Conservation (phyloP, 2,329 filamentous ascomycete genomes). For the Ophidiomyces ophidiicola region DNA sequence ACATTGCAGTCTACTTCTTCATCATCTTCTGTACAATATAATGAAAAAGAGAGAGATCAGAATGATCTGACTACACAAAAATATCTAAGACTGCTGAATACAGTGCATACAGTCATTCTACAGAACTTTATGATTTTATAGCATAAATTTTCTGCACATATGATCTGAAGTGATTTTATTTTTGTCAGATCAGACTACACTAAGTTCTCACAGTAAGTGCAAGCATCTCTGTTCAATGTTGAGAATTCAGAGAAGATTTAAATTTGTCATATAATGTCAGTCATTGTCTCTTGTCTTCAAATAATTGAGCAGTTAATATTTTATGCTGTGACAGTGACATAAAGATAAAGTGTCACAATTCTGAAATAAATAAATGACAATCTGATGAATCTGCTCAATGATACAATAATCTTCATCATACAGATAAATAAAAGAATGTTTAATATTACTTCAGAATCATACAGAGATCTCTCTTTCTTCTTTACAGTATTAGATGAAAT, state of each 20-base stretch:
- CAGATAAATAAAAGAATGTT: no score
- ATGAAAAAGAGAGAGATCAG: not conserved
- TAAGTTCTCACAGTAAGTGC: not conserved
- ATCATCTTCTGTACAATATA: not conserved
- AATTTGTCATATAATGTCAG: not conserved
- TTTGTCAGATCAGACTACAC: not conserved
- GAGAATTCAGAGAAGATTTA: not conserved
- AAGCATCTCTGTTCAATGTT: not conserved
- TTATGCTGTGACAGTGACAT: not conserved
- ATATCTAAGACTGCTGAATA: not conserved
- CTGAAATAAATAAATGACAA: not conserved
- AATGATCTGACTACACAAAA: not conserved
- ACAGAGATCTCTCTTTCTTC: no score
- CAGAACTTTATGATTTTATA: not conserved
- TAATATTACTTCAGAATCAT: no score
- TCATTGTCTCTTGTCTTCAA: not conserved
- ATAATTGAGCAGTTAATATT: not conserved
- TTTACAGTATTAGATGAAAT: not conserved
- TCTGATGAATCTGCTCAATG: not conserved
- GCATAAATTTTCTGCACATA: not conserved
- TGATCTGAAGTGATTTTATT: not conserved
- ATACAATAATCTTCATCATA: not conserved
- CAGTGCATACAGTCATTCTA: not conserved
- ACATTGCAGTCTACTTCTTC: not conserved
- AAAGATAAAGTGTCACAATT: not conserved